Evolutionary conservation across 2,329 filamentous ascomycete genomes (phyloP).

Genomic region (Pseudogymnoascus sp.): DNA sequence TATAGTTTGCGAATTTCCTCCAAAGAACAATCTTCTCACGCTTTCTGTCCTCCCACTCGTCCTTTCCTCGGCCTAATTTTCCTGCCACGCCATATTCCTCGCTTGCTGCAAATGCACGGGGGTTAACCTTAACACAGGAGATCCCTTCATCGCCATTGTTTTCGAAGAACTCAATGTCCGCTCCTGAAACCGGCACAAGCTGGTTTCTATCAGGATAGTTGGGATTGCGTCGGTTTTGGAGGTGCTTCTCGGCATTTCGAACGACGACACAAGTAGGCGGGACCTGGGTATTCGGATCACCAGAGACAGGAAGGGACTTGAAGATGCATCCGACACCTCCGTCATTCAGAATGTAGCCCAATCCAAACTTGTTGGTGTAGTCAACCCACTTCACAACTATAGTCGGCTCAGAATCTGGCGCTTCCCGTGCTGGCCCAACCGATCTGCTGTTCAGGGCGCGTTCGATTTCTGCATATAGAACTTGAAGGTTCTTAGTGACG

Average conservation of each 20-base stretch:
- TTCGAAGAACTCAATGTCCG: slow-evolving; percentile 62
- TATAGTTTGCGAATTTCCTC: slow-evolving; percentile 69
- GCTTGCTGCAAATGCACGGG: slow-evolving; percentile 49
- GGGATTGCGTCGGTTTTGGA: slow-evolving; percentile 50
- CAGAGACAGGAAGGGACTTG: slow-evolving; percentile 42
- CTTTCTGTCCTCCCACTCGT: slow-evolving; percentile 57
- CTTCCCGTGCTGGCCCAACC: slow-evolving; percentile 50
- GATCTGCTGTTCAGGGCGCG: slow-evolving; percentile 54
- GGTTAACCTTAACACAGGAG: slow-evolving; percentile 52
- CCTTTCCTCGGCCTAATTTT: slow-evolving; percentile 53
- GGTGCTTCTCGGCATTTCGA: slow-evolving; percentile 60
- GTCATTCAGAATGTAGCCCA: slow-evolving; percentile 76
- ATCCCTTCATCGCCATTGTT: slow-evolving; percentile 58
- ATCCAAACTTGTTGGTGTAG: slow-evolving; percentile 78
- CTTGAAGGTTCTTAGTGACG: slow-evolving; percentile 46
- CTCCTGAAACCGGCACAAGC: slow-evolving; percentile 53
- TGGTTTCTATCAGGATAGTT: slow-evolving; percentile 49
- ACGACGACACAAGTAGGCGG: slow-evolving; percentile 67
- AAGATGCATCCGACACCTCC: slow-evolving; percentile 67
- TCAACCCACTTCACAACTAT: slow-evolving; percentile 77
- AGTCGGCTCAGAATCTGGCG: slow-evolving; percentile 47
- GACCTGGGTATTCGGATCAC: slow-evolving; percentile 41
- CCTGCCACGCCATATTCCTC: slow-evolving; percentile 50
- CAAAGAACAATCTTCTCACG: slow-evolving; percentile 57
- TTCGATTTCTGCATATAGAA: slow-evolving; percentile 52